Evolutionary conservation across 1,139 yeast genomes (phyloP).

Genomic region (Blastobotrys buckinghamii): DNA sequence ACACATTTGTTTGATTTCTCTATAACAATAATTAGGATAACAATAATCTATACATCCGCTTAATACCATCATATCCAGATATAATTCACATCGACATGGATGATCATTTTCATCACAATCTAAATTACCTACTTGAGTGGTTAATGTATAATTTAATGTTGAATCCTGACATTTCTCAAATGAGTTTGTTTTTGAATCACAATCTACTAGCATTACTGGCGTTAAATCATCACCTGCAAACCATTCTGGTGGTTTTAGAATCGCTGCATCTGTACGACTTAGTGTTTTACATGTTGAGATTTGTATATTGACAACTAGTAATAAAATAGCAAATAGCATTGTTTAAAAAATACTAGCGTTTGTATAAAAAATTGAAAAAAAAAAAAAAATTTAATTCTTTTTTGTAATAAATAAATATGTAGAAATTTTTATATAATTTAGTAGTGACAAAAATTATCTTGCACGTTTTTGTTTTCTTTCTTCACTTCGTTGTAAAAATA

Average conservation of each 20-base stretch:
- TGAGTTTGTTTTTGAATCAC: not conserved
- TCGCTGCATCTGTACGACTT: not conserved
- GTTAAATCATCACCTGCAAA: not conserved
- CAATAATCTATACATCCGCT: conserved; percentile 2
- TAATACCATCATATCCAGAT: not conserved
- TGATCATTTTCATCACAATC: not conserved
- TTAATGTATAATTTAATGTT: not conserved
- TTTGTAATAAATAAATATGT: not conserved
- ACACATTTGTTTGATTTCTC: not conserved
- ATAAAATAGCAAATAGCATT: not conserved
- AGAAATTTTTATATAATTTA: not conserved
- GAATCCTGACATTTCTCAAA: not conserved
- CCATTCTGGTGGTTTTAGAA: not conserved
- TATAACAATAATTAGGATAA: conserved; percentile 1
- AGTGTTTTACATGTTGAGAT: not conserved
- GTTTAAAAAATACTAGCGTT: not conserved
- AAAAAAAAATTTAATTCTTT: not conserved
- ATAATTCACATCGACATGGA: conserved; percentile 4
- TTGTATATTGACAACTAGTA: not conserved
- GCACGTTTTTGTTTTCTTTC: conserved; percentile 16
- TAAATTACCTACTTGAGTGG: not conserved
- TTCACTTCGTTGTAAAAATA: conserved; percentile 22
- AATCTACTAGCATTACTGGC: not conserved
- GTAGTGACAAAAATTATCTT: not conserved
- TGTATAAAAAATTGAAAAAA: not conserved